phyloP scores from a whole-genome alignment of 2,329 filamentous ascomycete species.

The Pezicula radicicola region DNA sequence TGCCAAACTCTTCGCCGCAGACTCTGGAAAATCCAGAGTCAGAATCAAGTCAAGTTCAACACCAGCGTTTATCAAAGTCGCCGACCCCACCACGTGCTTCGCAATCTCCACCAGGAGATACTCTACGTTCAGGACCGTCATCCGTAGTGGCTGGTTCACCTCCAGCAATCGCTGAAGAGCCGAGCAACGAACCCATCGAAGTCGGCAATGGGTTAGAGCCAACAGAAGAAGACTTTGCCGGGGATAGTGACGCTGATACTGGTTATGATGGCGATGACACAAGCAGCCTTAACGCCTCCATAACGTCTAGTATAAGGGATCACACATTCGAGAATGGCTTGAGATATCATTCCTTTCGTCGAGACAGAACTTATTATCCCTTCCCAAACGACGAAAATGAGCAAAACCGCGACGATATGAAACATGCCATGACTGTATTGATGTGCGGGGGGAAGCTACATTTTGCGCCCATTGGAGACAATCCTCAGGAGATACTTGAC shows the following conservation, averaged over 20 bases:
- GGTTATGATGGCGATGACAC: conserved; percentile 4
- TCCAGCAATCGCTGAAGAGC: no score
- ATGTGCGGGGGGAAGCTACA: conserved; percentile 36
- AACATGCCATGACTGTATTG: conserved; percentile 31
- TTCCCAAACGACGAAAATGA: conserved; percentile 43
- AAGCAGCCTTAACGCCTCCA: conserved; percentile 5
- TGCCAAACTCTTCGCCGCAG: no score
- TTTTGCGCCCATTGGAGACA: conserved; percentile 38
- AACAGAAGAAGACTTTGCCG: not conserved
- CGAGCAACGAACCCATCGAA: no score
- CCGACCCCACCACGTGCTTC: no score
- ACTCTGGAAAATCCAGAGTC: no score
- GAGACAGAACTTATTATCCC: conserved; percentile 28
- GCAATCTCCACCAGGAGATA: no score
- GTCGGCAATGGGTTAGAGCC: no score
- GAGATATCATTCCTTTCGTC: conserved; percentile 50
- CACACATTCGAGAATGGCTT: conserved; percentile 52
- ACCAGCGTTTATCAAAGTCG: no score
- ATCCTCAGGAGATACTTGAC: conserved; percentile 24
- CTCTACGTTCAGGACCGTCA: no score
- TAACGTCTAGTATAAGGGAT: conserved; percentile 35
- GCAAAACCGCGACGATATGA: conserved; percentile 38
- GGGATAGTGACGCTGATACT: not conserved
- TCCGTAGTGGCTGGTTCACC: no score
- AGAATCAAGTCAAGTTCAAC: no score